Evolutionary conservation across 352 stramenopile genomes (phyloP).

Genomic region (Phytopythium mirpurense): DNA sequence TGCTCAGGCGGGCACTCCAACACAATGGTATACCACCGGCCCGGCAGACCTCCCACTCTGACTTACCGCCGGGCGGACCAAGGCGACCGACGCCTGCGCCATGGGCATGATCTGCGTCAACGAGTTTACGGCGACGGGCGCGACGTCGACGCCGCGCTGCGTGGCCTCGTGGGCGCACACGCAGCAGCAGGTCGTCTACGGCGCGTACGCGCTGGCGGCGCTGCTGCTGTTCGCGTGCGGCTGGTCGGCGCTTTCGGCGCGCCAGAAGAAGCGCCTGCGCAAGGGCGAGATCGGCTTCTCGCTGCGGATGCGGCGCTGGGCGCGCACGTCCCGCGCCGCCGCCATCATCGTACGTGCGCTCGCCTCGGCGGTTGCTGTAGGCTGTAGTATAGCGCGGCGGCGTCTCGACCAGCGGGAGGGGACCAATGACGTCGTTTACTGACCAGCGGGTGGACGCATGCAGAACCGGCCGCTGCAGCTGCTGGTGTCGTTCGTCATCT

Average conservation of each 20-base stretch:
- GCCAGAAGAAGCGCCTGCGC: constrained; percentile 44
- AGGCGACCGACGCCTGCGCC: neutral
- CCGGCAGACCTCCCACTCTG: no score
- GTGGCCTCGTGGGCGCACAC: constrained; percentile 71
- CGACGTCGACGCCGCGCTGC: constrained; percentile 40
- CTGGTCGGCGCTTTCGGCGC: constrained; percentile 55
- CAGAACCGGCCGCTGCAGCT: constrained; percentile 78
- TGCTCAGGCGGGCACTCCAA: no score
- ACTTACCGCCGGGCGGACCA: no score
- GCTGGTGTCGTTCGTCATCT: constrained; percentile 65
- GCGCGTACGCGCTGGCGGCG: constrained; percentile 31
- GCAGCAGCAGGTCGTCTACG: constrained; percentile 64
- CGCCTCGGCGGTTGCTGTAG: neutral
- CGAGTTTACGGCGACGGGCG: constrained; percentile 32
- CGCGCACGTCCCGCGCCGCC: constrained; percentile 61
- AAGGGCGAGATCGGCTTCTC: constrained; percentile 78
- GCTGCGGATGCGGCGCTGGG: constrained; percentile 66
- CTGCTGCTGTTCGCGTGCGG: constrained; percentile 41
- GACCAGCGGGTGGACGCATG: neutral
- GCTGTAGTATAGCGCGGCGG: no score
- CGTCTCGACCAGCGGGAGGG: no score
- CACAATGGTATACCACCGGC: no score
- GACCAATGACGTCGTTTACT: no score
- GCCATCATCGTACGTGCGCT: constrained; percentile 51
- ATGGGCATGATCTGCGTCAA: constrained; percentile 74